phyloP scores from a whole-genome alignment of 305 asterid species.

The Withania somnifera region DNA sequence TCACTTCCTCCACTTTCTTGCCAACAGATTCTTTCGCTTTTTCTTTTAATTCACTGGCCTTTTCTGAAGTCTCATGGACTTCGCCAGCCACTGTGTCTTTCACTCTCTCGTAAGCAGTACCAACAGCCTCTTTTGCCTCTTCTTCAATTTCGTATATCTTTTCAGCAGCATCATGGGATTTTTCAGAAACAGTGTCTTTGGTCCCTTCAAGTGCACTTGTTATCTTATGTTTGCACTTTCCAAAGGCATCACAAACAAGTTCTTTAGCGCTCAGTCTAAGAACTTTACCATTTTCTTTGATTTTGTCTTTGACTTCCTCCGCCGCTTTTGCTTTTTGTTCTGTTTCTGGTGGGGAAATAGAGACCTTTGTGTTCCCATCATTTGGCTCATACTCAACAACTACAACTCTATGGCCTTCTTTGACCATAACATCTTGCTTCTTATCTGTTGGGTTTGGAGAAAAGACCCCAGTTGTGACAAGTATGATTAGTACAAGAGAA shows the following conservation, averaged over 20 bases:
- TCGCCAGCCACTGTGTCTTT: not conserved
- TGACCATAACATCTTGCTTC: no score
- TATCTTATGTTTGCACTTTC: slow-evolving; percentile 24
- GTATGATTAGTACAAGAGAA: slow-evolving; percentile 14
- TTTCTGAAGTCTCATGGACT: slow-evolving; percentile 2
- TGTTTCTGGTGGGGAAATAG: no score
- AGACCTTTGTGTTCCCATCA: slow-evolving; percentile 19
- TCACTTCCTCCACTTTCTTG: no score
- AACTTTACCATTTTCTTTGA: not conserved
- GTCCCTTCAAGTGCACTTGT: slow-evolving; percentile 2
- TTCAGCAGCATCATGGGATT: no score
- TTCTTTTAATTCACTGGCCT: not conserved
- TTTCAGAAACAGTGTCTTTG: not conserved
- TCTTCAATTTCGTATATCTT: no score
- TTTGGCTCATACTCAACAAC: no score
- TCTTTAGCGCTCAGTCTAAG: not conserved
- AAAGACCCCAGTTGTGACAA: slow-evolving; percentile 15
- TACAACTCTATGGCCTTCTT: no score
- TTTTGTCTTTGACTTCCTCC: not conserved
- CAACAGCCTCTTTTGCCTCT: not conserved
- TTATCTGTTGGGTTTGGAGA: no score
- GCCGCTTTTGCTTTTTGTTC: no score
- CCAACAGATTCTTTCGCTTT: no score
- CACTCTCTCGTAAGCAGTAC: no score
- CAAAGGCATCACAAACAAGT: slow-evolving; percentile 30